Base-by-base conservation (phyloP, 148 eudicot genomes). In the Rhododendron vialii region DNA sequence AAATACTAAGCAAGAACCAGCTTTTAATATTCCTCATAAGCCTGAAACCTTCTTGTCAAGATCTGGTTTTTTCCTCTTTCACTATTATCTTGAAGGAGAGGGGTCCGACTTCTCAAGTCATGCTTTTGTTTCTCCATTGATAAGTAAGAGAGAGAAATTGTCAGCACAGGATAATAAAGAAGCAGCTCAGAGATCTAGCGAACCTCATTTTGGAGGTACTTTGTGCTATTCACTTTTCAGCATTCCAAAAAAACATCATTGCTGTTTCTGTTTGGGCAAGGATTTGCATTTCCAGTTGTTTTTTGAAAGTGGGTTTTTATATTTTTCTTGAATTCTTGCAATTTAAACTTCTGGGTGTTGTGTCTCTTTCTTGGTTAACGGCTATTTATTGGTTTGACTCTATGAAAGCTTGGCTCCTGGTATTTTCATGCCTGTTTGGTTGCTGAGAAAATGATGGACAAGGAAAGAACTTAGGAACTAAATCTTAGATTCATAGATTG, bases 41-140 rank as follows among this genome's bases (percentile, higher is more conserved):
- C 85, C 84, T 86, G 84, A 87, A 88, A 78, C 48, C 83, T 85
- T 84, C 91, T 48, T 86, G 50, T 14, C 85, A 86, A 82, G 88
- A 86, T 86, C 85, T 86, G 88, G 61, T 35, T 82, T 85, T 45
- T 61, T 67, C n/a, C 77, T 18, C 15, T 63, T 28, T 28, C 61
- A 26, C 83, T 84, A 5, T 30, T 26, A 17, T 63, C 50, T 5
- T n/a, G 15, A 10, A 47, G 13, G 22, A 79, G 87, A 85, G 78
- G 33, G 78, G 45, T 84, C 85, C 83, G 76, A 80, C 83, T 85
- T 12, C 48, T 78, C 76, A 41, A 41, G 43, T 41, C 43, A 57
- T 76, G 61, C 24, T 75, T 50, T 36, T 45, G 20, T 48, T 69
- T 71, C 74, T 82, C 41, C 36, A 59, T 33, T 17, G 43, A 51